Evolutionary conservation across 441 rosid genomes (phyloP), one percentile per base, ranked within the genome.

Genomic region (Kokia cookei): DNA sequence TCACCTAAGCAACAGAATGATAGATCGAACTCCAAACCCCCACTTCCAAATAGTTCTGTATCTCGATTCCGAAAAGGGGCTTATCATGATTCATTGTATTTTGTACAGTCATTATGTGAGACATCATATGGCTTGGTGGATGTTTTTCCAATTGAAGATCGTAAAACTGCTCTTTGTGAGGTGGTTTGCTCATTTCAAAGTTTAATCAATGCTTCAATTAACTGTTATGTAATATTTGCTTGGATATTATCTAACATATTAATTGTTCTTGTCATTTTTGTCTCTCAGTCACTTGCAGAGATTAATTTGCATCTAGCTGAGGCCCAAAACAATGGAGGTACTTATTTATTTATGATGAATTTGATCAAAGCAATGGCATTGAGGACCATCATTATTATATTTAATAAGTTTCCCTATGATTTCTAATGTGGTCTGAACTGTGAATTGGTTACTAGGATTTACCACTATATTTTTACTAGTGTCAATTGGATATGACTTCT

Each of bases 61-160:
- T 82, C 98, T 72, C 96, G 91, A 26, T 92, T 90, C 75, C 89
- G 97, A 50, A 96, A 96, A 81, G 98, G 96, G 74, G 87, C 98
- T 73, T 96, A 92, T 86, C 94, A 89, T 13, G 93, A 90, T 78
- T 96, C 99, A 22, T 86, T 96, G 86, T 97, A 96, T 75, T 92
- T 96, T 90, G 99, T 96, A 76, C 91, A 82, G 82, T 82, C 94
- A 22, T 74, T 96, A 62, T 96, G 98, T 73, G 99, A 96, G 45
- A 96, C 96, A 69, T 96, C 99, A n/a, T 96, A 91, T 84, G 94
- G 94, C 66, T 85, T 96, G 79, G 98, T 93, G 48, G 99, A 96
- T 83, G 84, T 96, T 69, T 96, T 96, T 88, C 98, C 98, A 32
- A 88, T 90, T 72, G 99, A 96, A 89, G 99, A 96, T 84, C 91